Evolutionary conservation across 805 yeast genomes (phyloP).

Genomic region (Wickerhamomyces tratensis): DNA sequence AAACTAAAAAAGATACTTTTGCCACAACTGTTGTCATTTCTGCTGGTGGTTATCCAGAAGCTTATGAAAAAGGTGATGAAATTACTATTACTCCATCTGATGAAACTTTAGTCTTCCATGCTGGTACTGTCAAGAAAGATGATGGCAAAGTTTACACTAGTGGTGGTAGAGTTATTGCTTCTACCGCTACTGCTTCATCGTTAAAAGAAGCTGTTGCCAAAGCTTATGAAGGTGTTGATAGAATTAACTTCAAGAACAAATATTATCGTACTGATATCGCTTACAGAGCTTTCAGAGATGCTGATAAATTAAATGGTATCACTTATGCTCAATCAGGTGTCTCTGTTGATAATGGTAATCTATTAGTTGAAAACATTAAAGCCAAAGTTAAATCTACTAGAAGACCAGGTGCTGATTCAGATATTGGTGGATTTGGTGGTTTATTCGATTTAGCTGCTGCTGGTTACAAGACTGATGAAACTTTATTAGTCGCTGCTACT

Average conservation of each 20-base stretch:
- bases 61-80: conserved; percentile 77
- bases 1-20: conserved; percentile 41
- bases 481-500: conserved; percentile 92
- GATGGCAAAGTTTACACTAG: conserved; percentile 64
- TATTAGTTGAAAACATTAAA: conserved; percentile 84
- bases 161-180: conserved; percentile 96
- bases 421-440: conserved; percentile 99
- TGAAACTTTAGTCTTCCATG: conserved; percentile 80
- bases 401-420: conserved; percentile 95
- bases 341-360: conserved; percentile 91
- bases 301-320: conserved; percentile 30
- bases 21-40: conserved; percentile 93
- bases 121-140: conserved; percentile 64
- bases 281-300: conserved; percentile 80
- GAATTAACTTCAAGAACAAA: conserved; percentile 61
- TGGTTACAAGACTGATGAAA: conserved; percentile 67
- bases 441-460: conserved; percentile 83
- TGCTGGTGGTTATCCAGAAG: conserved; percentile 94
- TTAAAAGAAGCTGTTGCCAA: conserved; percentile 73
- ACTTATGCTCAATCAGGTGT: conserved; percentile 97
- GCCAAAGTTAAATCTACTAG: conserved; percentile 84
- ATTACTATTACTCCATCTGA: conserved; percentile 46
- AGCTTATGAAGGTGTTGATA: conserved; percentile 80
- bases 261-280: conserved; percentile 93
- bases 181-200: conserved; percentile 74